Evolutionary conservation across 257 asterid genomes (phyloP).

Genomic region (Nicotiana attenuata): DNA sequence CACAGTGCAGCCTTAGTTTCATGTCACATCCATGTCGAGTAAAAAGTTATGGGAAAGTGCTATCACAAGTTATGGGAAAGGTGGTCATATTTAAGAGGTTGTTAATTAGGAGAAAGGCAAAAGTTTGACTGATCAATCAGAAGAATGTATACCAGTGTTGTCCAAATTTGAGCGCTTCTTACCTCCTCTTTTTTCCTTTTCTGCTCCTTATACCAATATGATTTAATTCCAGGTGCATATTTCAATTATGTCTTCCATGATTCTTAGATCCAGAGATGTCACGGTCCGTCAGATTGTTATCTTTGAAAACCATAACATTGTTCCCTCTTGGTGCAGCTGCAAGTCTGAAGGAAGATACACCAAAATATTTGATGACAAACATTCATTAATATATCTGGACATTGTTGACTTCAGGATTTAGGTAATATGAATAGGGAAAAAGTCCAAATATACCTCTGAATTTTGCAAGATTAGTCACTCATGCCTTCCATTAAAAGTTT

Average conservation of each 20-base stretch:
- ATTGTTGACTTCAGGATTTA: neutral
- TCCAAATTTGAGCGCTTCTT: neutral
- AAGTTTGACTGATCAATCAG: neutral
- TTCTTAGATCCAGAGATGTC: no score
- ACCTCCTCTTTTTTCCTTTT: no score
- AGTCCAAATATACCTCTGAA: no score
- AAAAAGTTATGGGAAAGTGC: neutral
- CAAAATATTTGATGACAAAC: neutral
- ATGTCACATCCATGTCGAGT: neutral
- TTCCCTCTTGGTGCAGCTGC: neutral
- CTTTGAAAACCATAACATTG: neutral
- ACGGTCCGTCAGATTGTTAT: neutral
- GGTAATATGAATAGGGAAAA: neutral
- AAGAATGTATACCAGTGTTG: neutral
- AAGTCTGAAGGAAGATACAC: neutral
- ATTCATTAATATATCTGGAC: neutral
- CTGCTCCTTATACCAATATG: no score
- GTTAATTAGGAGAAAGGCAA: neutral
- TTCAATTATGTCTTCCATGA: no score
- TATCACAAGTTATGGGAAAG: neutral
- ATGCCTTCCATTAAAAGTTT: no score
- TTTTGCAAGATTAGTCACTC: no score
- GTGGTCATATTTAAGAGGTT: neutral
- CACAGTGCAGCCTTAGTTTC: no score
- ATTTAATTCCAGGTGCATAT: no score